Evolutionary conservation across 768 basidiomycete species (phyloP).

Genomic region (Cyclocybe aegerita): DNA sequence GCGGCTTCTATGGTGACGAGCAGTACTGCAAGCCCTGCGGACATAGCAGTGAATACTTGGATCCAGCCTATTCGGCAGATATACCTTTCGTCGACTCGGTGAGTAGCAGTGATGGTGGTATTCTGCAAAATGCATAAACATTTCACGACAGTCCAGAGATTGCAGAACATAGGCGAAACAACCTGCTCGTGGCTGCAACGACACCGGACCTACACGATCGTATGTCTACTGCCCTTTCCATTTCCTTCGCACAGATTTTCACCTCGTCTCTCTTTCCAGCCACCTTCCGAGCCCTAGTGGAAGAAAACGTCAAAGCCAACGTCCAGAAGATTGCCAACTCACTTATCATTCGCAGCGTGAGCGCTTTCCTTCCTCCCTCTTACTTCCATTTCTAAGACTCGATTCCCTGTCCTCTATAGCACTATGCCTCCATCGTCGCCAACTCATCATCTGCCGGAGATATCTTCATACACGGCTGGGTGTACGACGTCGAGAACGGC

Average conservation of each 20-base stretch:
- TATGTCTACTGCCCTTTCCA: slow-evolving; percentile 11
- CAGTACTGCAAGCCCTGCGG: slow-evolving; percentile 4
- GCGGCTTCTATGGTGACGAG: slow-evolving; percentile 17
- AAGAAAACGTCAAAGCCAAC: slow-evolving; percentile 33
- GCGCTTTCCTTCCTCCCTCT: not conserved
- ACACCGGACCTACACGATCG: slow-evolving; percentile 21
- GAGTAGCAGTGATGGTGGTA: too few relatives aligned
- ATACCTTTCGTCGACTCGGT: slow-evolving; percentile 32
- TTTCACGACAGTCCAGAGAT: slow-evolving; percentile 23
- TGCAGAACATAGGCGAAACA: slow-evolving; percentile 21
- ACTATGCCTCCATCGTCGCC: slow-evolving; percentile 10
- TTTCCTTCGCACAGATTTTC: not conserved
- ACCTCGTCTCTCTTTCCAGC: slow-evolving; percentile 14
- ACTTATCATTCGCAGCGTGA: slow-evolving; percentile 23
- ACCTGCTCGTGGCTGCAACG: slow-evolving; percentile 7
- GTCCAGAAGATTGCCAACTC: slow-evolving; percentile 21
- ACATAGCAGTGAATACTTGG: slow-evolving; percentile 32
- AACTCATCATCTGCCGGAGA: slow-evolving; percentile 6
- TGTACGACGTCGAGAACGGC: slow-evolving; percentile 53
- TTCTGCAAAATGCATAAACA: too few relatives aligned
- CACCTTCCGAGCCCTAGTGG: slow-evolving; percentile 36
- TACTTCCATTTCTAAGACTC: not conserved
- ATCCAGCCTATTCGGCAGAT: slow-evolving; percentile 33
- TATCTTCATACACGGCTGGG: slow-evolving; percentile 50
- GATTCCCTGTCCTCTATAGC: slow-evolving; percentile 2